Evolutionary conservation across 2,329 filamentous ascomycete genomes (phyloP).

Genomic region (Mariannaea elegans): DNA sequence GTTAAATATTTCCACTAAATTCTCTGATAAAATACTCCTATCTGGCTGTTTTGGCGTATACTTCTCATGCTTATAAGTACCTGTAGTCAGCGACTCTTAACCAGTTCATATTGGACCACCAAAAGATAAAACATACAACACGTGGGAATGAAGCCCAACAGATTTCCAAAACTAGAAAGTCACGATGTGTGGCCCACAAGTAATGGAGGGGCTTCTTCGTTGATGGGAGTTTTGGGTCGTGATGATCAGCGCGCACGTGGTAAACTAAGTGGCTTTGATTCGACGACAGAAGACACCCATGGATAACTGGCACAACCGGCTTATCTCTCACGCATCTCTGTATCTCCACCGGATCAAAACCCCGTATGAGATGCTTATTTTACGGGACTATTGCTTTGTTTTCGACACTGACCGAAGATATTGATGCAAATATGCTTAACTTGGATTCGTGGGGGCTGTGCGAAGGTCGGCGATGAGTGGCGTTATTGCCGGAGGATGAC

Average conservation of each 20-base stretch:
- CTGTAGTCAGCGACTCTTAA: background rate
- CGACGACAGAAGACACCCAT: background rate
- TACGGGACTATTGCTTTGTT: background rate
- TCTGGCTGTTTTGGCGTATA: background rate
- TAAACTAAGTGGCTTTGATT: constrained; percentile 11
- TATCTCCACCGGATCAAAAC: background rate
- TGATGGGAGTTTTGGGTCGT: background rate
- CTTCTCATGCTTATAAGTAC: background rate
- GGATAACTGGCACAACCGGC: background rate
- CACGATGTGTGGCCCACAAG: background rate
- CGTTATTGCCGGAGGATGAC: background rate
- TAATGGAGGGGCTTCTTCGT: constrained; percentile 1
- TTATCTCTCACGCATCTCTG: background rate
- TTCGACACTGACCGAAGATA: background rate
- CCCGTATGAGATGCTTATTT: background rate
- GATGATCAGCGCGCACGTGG: constrained; percentile 25
- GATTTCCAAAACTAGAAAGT: constrained; percentile 10
- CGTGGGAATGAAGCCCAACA: background rate
- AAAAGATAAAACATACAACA: background rate
- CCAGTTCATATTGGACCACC: background rate
- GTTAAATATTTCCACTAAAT: no score
- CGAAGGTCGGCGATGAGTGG: background rate
- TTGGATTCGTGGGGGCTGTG: background rate
- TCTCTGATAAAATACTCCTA: no score
- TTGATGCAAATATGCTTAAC: constrained; percentile 7